These are phyloP conservation scores for Fusarium subtropicale DNA, from an alignment of 2,329 filamentous ascomycete genomes.

Conservation along the genomic window DNA sequence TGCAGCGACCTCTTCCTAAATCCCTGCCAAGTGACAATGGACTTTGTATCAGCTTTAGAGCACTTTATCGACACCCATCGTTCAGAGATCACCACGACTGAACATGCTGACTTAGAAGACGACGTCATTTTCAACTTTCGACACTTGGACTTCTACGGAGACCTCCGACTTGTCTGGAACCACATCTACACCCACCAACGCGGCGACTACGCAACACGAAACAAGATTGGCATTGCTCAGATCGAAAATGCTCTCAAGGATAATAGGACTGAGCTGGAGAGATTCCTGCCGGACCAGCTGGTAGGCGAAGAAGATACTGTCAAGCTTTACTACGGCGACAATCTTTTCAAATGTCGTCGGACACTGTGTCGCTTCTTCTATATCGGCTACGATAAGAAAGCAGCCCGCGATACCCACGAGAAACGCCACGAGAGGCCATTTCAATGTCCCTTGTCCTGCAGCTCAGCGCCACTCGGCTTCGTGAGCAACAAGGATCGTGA, in stretches of 20 bases:
- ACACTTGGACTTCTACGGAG: rapidly evolving
- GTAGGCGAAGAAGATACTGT: neutral
- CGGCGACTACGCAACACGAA: neutral
- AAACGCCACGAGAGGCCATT: conserved; percentile 9
- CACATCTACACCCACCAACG: conserved; percentile 18
- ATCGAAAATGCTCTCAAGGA: neutral
- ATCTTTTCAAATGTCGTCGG: neutral
- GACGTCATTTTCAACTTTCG: rapidly evolving
- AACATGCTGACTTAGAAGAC: rapidly evolving
- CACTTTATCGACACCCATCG: neutral
- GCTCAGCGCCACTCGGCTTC: neutral
- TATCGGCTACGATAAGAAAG: neutral
- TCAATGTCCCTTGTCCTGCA: neutral
- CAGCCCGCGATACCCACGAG: neutral
- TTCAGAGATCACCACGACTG: rapidly evolving
- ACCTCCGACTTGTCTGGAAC: neutral
- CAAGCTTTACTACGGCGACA: neutral
- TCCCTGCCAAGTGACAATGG: rapidly evolving
- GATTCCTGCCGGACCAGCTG: rapidly evolving
- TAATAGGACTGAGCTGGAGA: neutral
- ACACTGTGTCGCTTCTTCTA: conserved; percentile 11
- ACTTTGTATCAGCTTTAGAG: neutral
- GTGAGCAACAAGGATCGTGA: conserved; percentile 1
- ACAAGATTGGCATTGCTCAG: neutral
- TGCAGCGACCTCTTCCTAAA: neutral